A percentile compares a stretch with the other conserved stretches of the same genome.
phyloP scores from a whole-genome alignment of 2,329 filamentous ascomycete species.

The Alternaria dauci region DNA sequence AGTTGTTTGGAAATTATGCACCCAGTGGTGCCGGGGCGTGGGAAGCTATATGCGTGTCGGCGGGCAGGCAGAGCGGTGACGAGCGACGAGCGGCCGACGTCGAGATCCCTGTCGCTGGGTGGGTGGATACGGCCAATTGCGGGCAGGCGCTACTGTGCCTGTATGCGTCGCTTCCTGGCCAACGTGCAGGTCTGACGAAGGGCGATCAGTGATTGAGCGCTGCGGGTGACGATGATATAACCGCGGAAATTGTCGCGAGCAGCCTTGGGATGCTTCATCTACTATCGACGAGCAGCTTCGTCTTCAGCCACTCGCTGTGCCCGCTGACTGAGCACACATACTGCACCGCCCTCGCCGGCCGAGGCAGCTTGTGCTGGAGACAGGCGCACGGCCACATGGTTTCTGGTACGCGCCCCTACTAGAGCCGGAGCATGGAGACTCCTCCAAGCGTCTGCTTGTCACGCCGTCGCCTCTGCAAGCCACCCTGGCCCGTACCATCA shows the following conservation, averaged over 20 bases:
- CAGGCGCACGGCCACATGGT: conserved; percentile 18
- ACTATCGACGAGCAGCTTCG: no score
- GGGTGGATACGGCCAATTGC: conserved; percentile 33
- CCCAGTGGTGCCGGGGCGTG: conserved; percentile 25
- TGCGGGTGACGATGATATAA: background rate
- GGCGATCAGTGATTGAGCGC: conserved; percentile 14
- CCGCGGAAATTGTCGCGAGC: background rate
- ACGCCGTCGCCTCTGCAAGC: conserved; percentile 8
- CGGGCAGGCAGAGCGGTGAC: conserved; percentile 35
- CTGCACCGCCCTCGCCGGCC: conserved; percentile 3
- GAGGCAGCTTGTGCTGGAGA: conserved; percentile 4
- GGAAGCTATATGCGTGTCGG: conserved; percentile 30
- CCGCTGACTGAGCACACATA: background rate
- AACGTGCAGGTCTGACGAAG: conserved; percentile 41
- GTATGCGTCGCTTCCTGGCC: conserved; percentile 31
- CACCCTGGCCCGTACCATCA: conserved; percentile 10
- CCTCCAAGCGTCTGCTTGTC: conserved; percentile 7
- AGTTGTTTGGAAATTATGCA: conserved; percentile 14
- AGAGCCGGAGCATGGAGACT: conserved; percentile 13
- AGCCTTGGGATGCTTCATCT: no score
- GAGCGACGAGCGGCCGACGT: conserved; percentile 27
- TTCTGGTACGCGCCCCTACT: conserved; percentile 14
- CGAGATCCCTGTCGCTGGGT: conserved; percentile 27
- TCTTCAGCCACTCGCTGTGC: no score
- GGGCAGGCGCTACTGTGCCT: conserved; percentile 33